Conservation (phyloP, 805 yeast genomes). For the Ogataea pilisensis region DNA sequence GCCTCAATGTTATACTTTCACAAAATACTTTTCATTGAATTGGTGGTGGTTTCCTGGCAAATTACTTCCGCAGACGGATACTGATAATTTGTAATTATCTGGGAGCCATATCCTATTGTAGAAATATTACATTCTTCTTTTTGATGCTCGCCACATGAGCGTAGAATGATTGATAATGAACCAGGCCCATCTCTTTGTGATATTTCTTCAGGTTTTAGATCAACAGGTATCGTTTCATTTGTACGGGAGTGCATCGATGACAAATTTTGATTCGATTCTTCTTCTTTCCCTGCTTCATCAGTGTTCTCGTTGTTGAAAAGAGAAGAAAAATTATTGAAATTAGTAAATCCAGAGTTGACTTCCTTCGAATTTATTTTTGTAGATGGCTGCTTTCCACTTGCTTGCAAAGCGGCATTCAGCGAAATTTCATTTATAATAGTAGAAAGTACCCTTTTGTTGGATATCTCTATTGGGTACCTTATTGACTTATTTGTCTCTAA, state of each 20-base stretch:
- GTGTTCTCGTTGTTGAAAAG: conserved; percentile 17
- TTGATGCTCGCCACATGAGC: neutral
- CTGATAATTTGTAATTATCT: conserved; percentile 17
- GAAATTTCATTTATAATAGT: conserved; percentile 34
- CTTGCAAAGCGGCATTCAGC: conserved; percentile 35
- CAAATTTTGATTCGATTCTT: conserved; percentile 6
- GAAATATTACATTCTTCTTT: conserved; percentile 5
- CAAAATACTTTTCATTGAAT: neutral
- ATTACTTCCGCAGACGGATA: conserved; percentile 2
- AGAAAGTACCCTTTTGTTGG: conserved; percentile 4
- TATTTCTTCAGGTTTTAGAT: conserved; percentile 13
- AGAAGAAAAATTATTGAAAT: conserved; percentile 13
- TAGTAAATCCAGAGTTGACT: conserved; percentile 17
- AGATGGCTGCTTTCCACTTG: conserved; percentile 26
- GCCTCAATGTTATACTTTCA: neutral
- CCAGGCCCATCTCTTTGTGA: conserved; percentile 4
- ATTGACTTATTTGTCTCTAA: too few relatives aligned
- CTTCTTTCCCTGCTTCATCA: conserved; percentile 6
- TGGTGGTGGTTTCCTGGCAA: neutral
- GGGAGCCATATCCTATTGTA: conserved; percentile 16
- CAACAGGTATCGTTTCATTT: conserved; percentile 16
- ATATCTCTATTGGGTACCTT: neutral
- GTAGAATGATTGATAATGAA: conserved; percentile 16
- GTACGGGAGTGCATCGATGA: conserved; percentile 5
- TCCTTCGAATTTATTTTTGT: conserved; percentile 3